Percentiles rank a stretch among this genome's conserved stretches.
Evolutionary conservation across 2,329 filamentous ascomycete species (phyloP).

Genomic region (Claviceps citrina): DNA sequence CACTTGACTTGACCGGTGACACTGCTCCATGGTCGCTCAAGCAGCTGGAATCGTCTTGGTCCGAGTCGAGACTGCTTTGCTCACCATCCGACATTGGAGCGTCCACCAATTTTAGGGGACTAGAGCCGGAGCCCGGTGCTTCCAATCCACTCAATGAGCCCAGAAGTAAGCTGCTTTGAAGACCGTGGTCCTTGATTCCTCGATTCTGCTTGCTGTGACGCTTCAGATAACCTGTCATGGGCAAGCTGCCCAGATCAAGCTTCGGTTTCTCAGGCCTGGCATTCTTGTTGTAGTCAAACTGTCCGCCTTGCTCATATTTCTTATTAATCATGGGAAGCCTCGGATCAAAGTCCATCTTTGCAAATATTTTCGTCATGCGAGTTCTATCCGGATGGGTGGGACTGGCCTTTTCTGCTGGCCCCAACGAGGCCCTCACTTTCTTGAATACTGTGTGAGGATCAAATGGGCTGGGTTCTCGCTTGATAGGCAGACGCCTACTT

Average conservation of each 20-base stretch:
- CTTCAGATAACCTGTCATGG: constrained; percentile 33
- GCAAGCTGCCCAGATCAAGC: constrained; percentile 20
- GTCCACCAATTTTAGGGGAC: constrained; percentile 25
- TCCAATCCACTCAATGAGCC: constrained; percentile 15
- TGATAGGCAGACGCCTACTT: constrained; percentile 21
- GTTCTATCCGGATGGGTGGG: constrained; percentile 10
- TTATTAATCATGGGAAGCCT: constrained; percentile 38
- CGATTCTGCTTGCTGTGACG: constrained; percentile 29
- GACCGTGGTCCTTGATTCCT: constrained; percentile 15
- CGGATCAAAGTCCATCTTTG: constrained; percentile 38
- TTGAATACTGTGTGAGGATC: constrained; percentile 44
- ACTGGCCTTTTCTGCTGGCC: constrained; percentile 10
- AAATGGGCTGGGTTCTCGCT: constrained; percentile 41
- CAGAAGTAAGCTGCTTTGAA: constrained; percentile 13
- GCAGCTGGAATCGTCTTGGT: constrained; percentile 38
- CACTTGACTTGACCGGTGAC: constrained; percentile 34
- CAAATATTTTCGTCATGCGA: constrained; percentile 34
- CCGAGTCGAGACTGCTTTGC: constrained; percentile 37
- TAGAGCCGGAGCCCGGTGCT: constrained; percentile 13
- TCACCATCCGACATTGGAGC: constrained; percentile 27
- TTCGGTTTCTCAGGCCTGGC: constrained; percentile 16
- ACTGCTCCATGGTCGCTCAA: constrained; percentile 33
- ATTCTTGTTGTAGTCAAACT: constrained; percentile 30
- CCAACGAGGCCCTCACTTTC: constrained; percentile 34
- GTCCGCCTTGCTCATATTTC: constrained; percentile 42